Evolutionary conservation across 1,139 yeast species (phyloP).

Genomic region (Yamadazyma trypodendri): DNA sequence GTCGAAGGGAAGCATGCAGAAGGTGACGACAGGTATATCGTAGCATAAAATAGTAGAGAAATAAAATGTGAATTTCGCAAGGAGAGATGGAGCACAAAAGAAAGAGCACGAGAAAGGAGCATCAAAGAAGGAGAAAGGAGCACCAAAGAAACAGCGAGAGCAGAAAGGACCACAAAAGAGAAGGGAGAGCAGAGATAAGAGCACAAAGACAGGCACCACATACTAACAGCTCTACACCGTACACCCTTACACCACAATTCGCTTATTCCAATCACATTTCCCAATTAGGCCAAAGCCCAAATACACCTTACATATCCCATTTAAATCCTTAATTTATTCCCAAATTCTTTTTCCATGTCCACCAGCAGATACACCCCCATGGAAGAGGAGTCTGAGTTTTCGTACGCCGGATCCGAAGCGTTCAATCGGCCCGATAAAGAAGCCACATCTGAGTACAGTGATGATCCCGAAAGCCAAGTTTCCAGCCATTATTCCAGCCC

Average conservation of each 20-base stretch:
- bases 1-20: constrained; percentile 1
- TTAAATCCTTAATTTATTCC: neutral
- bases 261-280: constrained; percentile 6
- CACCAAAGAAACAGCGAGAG: neutral
- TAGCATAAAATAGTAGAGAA: neutral
- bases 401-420: constrained; percentile 11
- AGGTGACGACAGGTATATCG: neutral
- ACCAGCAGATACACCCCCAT: neutral
- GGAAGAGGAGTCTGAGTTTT: constrained; percentile 9
- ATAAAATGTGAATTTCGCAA: constrained; percentile 1
- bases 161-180: too few relatives aligned
- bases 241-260: too few relatives aligned
- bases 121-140: neutral
- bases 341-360: neutral
- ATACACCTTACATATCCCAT: neutral
- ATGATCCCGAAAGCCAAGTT: constrained; percentile 6
- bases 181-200: too few relatives aligned
- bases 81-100: neutral
- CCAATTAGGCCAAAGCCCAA: constrained; percentile 4
- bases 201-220: too few relatives aligned
- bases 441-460: constrained; percentile 8
- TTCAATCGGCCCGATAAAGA: constrained; percentile 5
- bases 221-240: too few relatives aligned
- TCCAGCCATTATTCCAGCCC: neutral
- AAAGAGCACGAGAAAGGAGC: neutral